Conservation (phyloP, 2,329 filamentous ascomycete genomes). For the Sarocladiaceae sp. region DNA sequence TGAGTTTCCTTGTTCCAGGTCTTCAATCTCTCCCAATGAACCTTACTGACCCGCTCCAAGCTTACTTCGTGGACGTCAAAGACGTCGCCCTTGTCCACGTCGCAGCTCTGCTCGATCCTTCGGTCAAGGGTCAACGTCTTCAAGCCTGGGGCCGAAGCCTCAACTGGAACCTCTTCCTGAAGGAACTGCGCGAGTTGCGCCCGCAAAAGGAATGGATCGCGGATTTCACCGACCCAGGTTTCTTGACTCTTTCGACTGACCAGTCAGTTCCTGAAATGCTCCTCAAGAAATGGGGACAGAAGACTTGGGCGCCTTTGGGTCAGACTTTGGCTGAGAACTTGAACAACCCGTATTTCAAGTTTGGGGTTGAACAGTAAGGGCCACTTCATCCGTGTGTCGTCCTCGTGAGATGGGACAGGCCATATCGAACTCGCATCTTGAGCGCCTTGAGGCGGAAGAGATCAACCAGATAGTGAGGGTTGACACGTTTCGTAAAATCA, state of each 20-base stretch:
- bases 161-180: constrained; percentile 49
- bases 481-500: no score
- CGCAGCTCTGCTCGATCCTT: constrained; percentile 20
- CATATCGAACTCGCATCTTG: no score
- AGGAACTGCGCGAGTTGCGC: constrained; percentile 58
- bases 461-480: no score
- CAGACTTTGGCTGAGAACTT: background rate
- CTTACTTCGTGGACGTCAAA: constrained; percentile 17
- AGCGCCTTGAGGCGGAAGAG: no score
- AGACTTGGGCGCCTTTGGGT: constrained; percentile 7
- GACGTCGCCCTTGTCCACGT: constrained; percentile 25
- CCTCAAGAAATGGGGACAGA: constrained; percentile 35
- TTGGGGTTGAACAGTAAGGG: background rate
- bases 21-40: no score
- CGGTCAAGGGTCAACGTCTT: constrained; percentile 21
- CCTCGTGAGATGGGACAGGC: no score
- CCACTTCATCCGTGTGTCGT: no score
- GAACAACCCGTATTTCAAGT: background rate
- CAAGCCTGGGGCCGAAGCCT: constrained; percentile 19
- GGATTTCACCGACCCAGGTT: constrained; percentile 34
- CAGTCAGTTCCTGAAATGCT: constrained; percentile 49
- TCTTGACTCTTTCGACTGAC: constrained; percentile 35
- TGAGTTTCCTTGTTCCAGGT: background rate
- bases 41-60: background rate
- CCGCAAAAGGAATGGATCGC: constrained; percentile 37